phyloP scores from a whole-genome alignment of 1,284 basidiomycete genomes.

The Coniophora puteana region DNA sequence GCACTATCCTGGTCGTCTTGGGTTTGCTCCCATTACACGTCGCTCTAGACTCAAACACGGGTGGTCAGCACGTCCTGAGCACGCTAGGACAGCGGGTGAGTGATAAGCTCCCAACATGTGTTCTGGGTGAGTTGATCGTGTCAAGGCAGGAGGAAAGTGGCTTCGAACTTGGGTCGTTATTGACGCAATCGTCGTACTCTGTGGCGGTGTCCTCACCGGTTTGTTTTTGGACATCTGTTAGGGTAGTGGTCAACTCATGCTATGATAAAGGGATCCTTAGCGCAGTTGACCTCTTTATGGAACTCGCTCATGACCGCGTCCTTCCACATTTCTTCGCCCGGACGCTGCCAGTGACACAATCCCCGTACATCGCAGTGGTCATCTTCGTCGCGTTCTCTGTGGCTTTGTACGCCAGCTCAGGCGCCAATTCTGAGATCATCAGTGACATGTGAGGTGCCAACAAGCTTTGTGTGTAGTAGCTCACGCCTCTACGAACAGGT shows the following conservation, averaged over 20 bases:
- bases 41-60: slow-evolving; percentile 40
- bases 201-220: slow-evolving; percentile 69
- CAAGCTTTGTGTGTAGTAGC: neutral
- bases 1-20: slow-evolving; percentile 54
- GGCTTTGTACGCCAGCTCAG: slow-evolving; percentile 55
- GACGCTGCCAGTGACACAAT: slow-evolving; percentile 45
- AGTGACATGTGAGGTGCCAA: slow-evolving; percentile 48
- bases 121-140: too few relatives aligned
- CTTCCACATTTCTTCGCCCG: slow-evolving; percentile 52
- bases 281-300: slow-evolving; percentile 55
- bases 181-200: slow-evolving; percentile 64
- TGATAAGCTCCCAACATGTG: slow-evolving; percentile 2
- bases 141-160: slow-evolving; percentile 53
- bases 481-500: slow-evolving; percentile 32
- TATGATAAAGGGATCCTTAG: slow-evolving; percentile 45
- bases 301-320: slow-evolving; percentile 56
- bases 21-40: slow-evolving; percentile 51
- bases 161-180: slow-evolving; percentile 55
- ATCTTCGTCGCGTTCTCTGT: slow-evolving; percentile 49
- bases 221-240: slow-evolving; percentile 6
- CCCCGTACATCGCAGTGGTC: slow-evolving; percentile 51
- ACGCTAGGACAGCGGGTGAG: slow-evolving; percentile 50
- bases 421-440: slow-evolving; percentile 47
- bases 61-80: slow-evolving; percentile 56
- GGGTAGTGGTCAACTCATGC: too few relatives aligned